Evolutionary conservation across 257 asterid genomes (phyloP), one percentile per base, ranked within the genome.

Genomic region (Linderniella brevidens): DNA sequence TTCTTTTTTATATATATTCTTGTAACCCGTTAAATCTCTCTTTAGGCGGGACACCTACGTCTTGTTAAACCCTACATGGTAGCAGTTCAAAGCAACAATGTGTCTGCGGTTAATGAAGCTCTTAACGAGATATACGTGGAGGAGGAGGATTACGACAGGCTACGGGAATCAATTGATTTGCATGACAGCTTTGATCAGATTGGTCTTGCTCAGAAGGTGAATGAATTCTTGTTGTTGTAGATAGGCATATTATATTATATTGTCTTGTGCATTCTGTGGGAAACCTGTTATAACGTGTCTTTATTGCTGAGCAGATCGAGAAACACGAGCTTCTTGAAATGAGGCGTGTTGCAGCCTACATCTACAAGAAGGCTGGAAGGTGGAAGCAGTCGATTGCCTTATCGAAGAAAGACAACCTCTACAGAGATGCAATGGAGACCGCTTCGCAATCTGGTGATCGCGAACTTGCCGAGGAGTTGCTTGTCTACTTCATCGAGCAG

Each of bases 391-490:
- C 96, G 13, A 90, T 90, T 66, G 93, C 96, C 40, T 60, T 90
- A 69, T 90, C 99, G 41, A 90, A 85, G 92, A 90, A 90, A 71
- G 96, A 90, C 69, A 85, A 74, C 55, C 78, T 82, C 19, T 90
- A 90, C 76, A 90, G 71, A 69, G 99, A 90, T 67, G 96, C 96
- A 47, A 90, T 90, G 99, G 99, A 85, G 76, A 90, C 96, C 15
- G 94, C 99, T 59, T 90, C 99, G 46, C 99, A 90, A 60, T 90
- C 99, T 53, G 99, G 99, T 11, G 96, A 90, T 42, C 99, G 96
- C 46, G 96, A 90, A 73, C 99, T 90, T 64, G 96, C 99, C 11
- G 99, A 90, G 79, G 99, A 85, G 72, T 71, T 90, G 74, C 96
- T 85, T 71, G 86, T 82, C 52, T 90, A 85, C 70, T 90, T 90